These are phyloP conservation scores for Apiospora arundinis DNA, from an alignment of 2,329 filamentous ascomycete genomes.

Conservation along the genomic window DNA sequence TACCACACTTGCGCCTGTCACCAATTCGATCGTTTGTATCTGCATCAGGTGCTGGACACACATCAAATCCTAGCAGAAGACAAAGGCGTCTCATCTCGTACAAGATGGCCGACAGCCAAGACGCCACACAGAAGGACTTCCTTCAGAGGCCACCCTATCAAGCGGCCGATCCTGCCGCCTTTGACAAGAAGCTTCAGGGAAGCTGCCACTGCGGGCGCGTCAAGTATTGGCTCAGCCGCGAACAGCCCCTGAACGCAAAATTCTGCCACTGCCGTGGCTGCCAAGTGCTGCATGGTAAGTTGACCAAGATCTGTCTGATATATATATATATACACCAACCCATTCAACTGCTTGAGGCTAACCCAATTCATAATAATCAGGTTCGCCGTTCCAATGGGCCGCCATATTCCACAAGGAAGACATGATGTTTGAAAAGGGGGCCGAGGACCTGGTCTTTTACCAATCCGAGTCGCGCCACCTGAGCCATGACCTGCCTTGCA, in stretches of 20 bases:
- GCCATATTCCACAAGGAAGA: constrained; percentile 85
- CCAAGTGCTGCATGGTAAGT: constrained; percentile 73
- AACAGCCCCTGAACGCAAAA: constrained; percentile 76
- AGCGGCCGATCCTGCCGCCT: constrained; percentile 22
- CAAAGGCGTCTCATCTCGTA: neutral
- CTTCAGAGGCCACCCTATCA: constrained; percentile 7
- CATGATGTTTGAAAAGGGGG: constrained; percentile 70
- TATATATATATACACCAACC: no score
- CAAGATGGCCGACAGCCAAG: neutral
- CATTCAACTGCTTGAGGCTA: neutral
- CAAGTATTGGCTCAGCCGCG: constrained; percentile 72
- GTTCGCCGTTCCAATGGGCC: constrained; percentile 88
- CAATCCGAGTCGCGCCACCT: constrained; percentile 65
- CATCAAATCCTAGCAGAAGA: neutral
- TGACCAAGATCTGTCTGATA: no score
- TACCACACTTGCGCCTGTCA: neutral
- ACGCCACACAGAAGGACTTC: neutral
- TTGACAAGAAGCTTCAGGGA: constrained; percentile 39
- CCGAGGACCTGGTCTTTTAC: constrained; percentile 73
- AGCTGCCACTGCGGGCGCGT: constrained; percentile 78
- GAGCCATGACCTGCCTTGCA: constrained; percentile 77
- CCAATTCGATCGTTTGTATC: neutral
- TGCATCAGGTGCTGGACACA: neutral
- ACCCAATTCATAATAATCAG: constrained; percentile 42
- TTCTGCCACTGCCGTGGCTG: constrained; percentile 86